Evolutionary conservation across 768 basidiomycete species (phyloP).

Genomic region (Pleurotus salmoneostramineus): DNA sequence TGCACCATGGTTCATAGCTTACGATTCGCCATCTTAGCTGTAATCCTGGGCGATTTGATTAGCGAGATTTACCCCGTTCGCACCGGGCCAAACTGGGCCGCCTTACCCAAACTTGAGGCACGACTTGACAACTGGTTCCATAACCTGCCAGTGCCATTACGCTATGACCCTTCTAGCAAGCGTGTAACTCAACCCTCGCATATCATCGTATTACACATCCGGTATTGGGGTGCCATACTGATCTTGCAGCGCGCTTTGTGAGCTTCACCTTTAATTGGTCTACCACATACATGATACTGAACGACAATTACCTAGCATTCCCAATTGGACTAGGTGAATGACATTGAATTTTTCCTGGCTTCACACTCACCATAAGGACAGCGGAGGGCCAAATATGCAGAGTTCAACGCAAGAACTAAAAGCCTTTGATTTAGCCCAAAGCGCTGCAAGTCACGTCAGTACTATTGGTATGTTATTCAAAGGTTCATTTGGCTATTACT

Average conservation of each 20-base stretch:
- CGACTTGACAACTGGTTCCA: conserved; percentile 74
- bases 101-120: conserved; percentile 55
- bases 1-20: conserved; percentile 3
- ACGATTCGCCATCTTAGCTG: conserved; percentile 32
- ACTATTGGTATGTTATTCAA: conserved; percentile 46
- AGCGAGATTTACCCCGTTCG: conserved; percentile 69
- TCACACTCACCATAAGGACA: conserved; percentile 14
- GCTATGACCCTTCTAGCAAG: conserved; percentile 54
- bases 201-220: conserved; percentile 63
- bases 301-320: conserved; percentile 44
- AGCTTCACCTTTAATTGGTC: conserved; percentile 25
- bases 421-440: conserved; percentile 72
- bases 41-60: conserved; percentile 66
- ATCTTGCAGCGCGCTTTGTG: conserved; percentile 78
- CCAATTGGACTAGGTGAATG: conserved; percentile 63
- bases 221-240: conserved; percentile 75
- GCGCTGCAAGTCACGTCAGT: conserved; percentile 69
- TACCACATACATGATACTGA: conserved; percentile 9
- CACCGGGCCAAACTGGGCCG: conserved; percentile 36
- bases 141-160: conserved; percentile 58
- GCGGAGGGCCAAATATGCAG: conserved; percentile 39
- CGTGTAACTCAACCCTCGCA: conserved; percentile 56
- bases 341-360: too few species aligned
- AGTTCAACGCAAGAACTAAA: conserved; percentile 49
- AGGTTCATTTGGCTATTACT: not conserved